Percentiles rank a stretch among this genome's conserved stretches.
Conservation (phyloP, 257 asterid species). For the Rehmannia glutinosa region DNA sequence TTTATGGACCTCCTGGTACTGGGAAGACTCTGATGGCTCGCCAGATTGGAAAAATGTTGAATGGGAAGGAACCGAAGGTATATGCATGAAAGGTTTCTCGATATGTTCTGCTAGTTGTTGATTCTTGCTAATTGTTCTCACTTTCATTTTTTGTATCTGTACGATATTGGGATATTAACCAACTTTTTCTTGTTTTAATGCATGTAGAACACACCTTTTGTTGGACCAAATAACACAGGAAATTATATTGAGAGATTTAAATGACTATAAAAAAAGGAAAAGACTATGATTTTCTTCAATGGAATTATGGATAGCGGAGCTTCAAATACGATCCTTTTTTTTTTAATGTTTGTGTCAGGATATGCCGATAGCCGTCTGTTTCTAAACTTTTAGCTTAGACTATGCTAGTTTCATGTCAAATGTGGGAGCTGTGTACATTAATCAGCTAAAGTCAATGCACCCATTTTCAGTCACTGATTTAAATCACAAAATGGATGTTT, state of each 20-base stretch:
- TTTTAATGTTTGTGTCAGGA: neutral
- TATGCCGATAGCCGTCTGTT: neutral
- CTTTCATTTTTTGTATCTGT: neutral
- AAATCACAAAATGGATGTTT: neutral
- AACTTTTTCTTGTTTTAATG: neutral
- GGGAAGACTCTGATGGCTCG: conserved; percentile 99
- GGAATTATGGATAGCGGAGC: neutral
- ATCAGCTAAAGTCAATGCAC: neutral
- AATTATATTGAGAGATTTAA: conserved; percentile 4
- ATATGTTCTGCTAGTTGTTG: conserved; percentile 5
- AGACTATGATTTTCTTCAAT: neutral
- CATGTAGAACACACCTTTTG: neutral
- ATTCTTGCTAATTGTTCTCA: conserved; percentile 16
- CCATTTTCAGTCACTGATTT: neutral
- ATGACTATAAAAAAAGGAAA: neutral
- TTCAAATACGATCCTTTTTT: neutral
- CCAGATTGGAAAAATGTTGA: conserved; percentile 94
- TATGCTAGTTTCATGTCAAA: neutral
- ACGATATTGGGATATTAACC: neutral
- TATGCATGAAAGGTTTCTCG: conserved; percentile 7
- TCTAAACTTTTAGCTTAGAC: neutral
- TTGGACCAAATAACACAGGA: neutral
- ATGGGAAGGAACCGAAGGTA: conserved; percentile 99
- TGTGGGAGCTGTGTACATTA: neutral
- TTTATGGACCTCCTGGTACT: conserved; percentile 99